These are phyloP conservation scores for Nepenthes alata DNA, from an alignment of 179 eudicot species.

Conservation along the genomic window DNA sequence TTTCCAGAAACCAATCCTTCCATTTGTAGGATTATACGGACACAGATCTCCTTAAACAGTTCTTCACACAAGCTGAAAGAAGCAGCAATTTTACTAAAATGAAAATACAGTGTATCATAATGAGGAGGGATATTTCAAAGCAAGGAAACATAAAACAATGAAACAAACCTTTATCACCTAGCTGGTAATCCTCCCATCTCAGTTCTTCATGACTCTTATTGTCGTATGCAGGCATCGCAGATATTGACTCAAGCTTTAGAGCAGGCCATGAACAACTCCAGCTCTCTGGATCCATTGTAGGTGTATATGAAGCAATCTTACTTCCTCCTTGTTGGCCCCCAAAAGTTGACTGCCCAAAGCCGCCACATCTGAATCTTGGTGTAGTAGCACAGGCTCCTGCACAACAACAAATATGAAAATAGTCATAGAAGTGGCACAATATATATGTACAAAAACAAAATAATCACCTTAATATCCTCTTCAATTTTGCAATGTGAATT, in stretches of 20 bases:
- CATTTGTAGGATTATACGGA: no score
- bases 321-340: constrained; percentile 73
- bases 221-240: constrained; percentile 87
- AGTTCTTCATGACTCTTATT: constrained; percentile 96
- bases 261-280: constrained; percentile 41
- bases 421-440: no score
- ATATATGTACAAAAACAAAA: no score
- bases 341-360: constrained; percentile 56
- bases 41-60: no score
- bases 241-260: constrained; percentile 80
- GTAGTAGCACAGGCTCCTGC: constrained; percentile 63
- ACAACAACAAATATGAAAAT: no score
- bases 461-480: neutral
- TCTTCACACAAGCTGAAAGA: no score
- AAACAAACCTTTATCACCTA: constrained; percentile 78
- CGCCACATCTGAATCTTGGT: constrained; percentile 20
- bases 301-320: constrained; percentile 56
- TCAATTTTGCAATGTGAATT: no score
- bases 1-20: no score
- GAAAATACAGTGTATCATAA: no score
- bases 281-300: constrained; percentile 59
- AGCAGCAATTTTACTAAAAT: no score
- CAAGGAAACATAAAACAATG: neutral
- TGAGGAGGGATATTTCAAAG: no score
- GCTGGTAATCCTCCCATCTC: constrained; percentile 96